A percentile compares a stretch with the other conserved stretches of the same genome.
Evolutionary conservation across 2,329 filamentous ascomycete species (phyloP).

Genomic region (Pseudocercospora eumusae): DNA sequence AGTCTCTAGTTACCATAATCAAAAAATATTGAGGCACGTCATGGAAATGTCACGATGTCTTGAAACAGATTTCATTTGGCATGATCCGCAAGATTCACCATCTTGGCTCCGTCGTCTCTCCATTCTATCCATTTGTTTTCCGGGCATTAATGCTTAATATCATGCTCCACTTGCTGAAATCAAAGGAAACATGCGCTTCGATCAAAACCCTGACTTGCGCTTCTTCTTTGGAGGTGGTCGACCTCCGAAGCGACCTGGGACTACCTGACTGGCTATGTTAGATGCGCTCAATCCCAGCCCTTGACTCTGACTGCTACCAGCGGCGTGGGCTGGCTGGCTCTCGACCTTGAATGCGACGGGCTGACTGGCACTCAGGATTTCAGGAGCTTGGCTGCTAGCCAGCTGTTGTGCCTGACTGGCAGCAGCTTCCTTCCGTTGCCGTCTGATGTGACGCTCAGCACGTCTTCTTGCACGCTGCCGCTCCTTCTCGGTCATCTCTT

Average conservation of each 20-base stretch:
- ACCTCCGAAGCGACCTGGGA: constrained; percentile 38
- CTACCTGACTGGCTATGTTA: constrained; percentile 38
- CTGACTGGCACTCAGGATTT: constrained; percentile 37
- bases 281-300: constrained; percentile 7
- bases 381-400: constrained; percentile 37
- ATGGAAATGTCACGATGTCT: neutral
- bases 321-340: constrained; percentile 16
- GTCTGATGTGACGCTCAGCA: constrained; percentile 44
- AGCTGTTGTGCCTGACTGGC: constrained; percentile 31
- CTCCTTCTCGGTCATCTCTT: constrained; percentile 43
- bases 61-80: neutral
- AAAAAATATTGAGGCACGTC: neutral
- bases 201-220: constrained; percentile 43
- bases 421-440: constrained; percentile 45
- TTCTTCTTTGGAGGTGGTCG: constrained; percentile 48
- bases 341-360: constrained; percentile 18
- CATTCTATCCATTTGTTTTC: too few species aligned
- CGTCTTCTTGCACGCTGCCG: constrained; percentile 42
- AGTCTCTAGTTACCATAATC: neutral
- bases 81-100: neutral
- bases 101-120: neutral
- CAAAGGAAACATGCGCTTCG: neutral
- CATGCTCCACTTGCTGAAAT: neutral
- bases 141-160: neutral
- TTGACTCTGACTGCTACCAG: constrained; percentile 31